phyloP scores from a whole-genome alignment of 257 asterid species.

The Plectranthus barbatus region DNA sequence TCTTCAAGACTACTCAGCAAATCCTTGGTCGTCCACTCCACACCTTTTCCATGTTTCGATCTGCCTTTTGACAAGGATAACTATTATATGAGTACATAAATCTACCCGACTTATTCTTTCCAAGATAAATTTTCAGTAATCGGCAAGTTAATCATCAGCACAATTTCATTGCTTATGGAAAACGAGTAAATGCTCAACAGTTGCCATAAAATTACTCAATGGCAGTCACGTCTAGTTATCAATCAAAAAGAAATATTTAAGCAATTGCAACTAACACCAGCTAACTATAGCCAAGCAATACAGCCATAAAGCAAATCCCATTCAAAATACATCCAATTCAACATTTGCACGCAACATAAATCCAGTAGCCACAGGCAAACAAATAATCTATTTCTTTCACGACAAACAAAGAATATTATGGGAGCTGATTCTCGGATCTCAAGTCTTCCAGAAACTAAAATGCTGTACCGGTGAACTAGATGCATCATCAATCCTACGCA shows the following conservation, averaged over 20 bases:
- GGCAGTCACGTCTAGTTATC: neutral
- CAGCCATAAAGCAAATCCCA: neutral
- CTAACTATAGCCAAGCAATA: slow-evolving; percentile 3
- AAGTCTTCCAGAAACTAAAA: neutral
- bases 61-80: slow-evolving; percentile 97
- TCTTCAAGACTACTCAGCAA: slow-evolving; percentile 79
- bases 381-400: neutral
- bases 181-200: neutral
- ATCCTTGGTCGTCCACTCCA: slow-evolving; percentile 91
- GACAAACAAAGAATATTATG: slow-evolving; percentile 10
- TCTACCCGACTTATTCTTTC: slow-evolving; percentile 3
- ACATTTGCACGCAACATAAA: neutral
- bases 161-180: neutral
- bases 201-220: neutral
- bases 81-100: slow-evolving; percentile 36
- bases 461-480: neutral
- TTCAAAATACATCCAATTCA: neutral
- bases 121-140: neutral
- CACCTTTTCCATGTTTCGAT: slow-evolving; percentile 89
- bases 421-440: slow-evolving; percentile 13
- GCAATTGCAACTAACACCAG: neutral
- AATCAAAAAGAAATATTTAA: neutral
- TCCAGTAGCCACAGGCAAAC: slow-evolving; percentile 6
- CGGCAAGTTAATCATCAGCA: neutral
- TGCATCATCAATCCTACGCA: neutral